Evolutionary conservation across 192 early-diverging fungal species (phyloP).

Genomic region (Coemansia sp.): DNA sequence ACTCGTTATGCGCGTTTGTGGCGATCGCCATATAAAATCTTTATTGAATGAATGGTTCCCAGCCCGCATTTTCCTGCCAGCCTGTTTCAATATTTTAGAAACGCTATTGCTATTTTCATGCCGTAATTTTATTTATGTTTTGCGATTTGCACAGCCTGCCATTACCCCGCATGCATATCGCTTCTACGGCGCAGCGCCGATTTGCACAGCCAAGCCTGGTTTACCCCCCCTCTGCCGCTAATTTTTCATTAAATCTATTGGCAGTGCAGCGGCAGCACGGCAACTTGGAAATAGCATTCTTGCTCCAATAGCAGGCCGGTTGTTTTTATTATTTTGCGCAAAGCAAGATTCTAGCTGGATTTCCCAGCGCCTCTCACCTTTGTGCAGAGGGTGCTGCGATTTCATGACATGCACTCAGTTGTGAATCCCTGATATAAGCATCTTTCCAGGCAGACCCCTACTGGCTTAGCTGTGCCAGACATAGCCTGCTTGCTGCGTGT

Average conservation of each 20-base stretch:
- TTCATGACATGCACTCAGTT: neutral
- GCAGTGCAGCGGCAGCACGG: too few species aligned
- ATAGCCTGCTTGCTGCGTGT: neutral
- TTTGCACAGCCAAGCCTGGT: neutral
- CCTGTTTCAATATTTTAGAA: neutral
- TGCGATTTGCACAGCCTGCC: neutral
- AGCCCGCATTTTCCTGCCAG: neutral
- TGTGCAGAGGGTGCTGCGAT: slow-evolving; percentile 1
- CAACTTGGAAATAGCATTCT: neutral
- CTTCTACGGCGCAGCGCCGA: neutral
- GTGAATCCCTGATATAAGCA: slow-evolving; percentile 3
- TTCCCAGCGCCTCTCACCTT: neutral
- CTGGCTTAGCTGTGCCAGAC: neutral
- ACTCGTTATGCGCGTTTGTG: neutral
- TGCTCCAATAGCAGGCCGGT: neutral
- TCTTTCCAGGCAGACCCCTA: neutral
- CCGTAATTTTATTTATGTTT: neutral
- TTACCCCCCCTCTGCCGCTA: neutral
- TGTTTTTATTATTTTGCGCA: neutral
- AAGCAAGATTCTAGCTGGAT: neutral
- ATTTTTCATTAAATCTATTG: neutral
- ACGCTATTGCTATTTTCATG: neutral
- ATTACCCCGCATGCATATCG: slow-evolving; percentile 1
- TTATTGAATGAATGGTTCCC: neutral
- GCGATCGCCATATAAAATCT: neutral